These are phyloP conservation scores for Nyctanthes arbortristis DNA, from an alignment of 257 asterid species.

Conservation along the genomic window DNA sequence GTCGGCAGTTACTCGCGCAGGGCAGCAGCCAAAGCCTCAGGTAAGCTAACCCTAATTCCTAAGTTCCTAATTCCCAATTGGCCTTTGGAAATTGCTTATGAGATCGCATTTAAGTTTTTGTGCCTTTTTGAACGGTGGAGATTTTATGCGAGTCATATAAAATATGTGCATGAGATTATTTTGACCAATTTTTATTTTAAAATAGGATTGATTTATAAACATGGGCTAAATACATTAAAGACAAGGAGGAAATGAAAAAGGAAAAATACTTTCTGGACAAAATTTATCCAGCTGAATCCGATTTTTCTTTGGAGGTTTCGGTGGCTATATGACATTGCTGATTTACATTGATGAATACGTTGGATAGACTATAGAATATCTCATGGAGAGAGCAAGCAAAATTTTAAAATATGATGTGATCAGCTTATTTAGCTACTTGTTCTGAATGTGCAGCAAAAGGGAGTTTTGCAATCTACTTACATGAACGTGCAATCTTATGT, in stretches of 20 bases:
- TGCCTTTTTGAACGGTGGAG: too few species aligned
- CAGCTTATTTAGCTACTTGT: background rate
- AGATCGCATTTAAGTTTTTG: too few species aligned
- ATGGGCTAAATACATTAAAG: background rate
- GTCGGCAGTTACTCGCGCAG: too few species aligned
- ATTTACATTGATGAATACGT: background rate
- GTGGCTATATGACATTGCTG: background rate
- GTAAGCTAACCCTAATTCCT: too few species aligned
- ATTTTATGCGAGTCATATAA: too few species aligned
- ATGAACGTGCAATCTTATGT: background rate
- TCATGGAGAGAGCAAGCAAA: background rate
- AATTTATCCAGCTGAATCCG: background rate
- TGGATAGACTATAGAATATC: background rate
- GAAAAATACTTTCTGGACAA: background rate
- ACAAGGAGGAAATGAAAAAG: background rate
- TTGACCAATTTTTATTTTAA: too few species aligned
- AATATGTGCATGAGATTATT: too few species aligned
- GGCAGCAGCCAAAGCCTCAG: too few species aligned
- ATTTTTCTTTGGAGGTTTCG: background rate
- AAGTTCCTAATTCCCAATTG: too few species aligned
- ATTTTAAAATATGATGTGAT: background rate
- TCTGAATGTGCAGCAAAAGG: background rate
- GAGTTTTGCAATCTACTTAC: background rate
- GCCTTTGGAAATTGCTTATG: too few species aligned
- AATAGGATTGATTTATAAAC: too few species aligned